Evolutionary conservation across 352 stramenopile genomes (phyloP).

Genomic region (Phytophthora rubi): DNA sequence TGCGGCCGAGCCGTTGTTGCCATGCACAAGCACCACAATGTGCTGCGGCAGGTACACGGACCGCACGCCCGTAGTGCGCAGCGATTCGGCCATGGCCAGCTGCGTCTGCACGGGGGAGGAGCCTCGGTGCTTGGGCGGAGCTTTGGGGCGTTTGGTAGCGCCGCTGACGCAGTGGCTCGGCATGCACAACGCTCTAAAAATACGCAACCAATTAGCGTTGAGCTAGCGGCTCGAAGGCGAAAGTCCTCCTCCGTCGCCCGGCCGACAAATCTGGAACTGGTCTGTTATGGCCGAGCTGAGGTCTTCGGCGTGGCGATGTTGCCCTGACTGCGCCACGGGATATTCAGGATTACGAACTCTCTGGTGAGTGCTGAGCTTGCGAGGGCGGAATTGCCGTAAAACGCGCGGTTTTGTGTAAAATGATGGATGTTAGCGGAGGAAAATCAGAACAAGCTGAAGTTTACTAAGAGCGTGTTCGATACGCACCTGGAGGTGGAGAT

Average conservation of each 20-base stretch:
- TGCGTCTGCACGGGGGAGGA: slow-evolving; percentile 10
- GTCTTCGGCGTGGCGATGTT: slow-evolving; percentile 5
- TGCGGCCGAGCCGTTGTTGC: slow-evolving; percentile 77
- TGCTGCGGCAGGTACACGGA: slow-evolving; percentile 57
- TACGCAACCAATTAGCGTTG: too few species aligned
- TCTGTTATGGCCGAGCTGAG: background rate
- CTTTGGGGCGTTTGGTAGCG: slow-evolving; percentile 21
- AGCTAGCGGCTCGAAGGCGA: background rate
- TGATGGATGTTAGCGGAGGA: background rate
- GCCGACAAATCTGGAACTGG: slow-evolving; percentile 18
- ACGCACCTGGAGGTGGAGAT: too few species aligned
- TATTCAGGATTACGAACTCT: slow-evolving; percentile 16
- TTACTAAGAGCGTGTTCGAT: background rate
- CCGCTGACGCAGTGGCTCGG: slow-evolving; percentile 6
- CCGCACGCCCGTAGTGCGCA: slow-evolving; percentile 12
- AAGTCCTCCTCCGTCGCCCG: background rate
- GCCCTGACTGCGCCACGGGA: background rate
- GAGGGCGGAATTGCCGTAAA: background rate
- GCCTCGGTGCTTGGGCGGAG: slow-evolving; percentile 11
- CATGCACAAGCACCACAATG: slow-evolving; percentile 84
- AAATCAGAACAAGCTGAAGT: slow-evolving; percentile 1
- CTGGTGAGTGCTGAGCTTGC: background rate
- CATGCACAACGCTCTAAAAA: slow-evolving; percentile 4
- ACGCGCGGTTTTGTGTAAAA: slow-evolving; percentile 1
- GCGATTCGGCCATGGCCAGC: slow-evolving; percentile 24